Base-by-base conservation (phyloP, 208 protist species). In the Herpetomonas muscarum region DNA sequence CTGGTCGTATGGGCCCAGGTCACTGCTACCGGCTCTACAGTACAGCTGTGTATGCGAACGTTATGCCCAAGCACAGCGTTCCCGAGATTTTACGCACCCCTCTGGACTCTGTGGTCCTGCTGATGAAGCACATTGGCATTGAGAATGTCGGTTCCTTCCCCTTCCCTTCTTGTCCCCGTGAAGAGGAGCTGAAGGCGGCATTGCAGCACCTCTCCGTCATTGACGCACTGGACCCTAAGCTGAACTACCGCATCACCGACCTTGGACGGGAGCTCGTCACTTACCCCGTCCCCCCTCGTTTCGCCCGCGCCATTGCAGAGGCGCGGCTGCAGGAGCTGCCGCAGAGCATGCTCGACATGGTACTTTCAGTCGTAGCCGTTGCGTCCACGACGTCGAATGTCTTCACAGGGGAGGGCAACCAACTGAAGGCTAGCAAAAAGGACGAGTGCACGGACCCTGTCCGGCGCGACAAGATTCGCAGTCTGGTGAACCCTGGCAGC, bases 1-100 rank as follows among this genome's bases (percentile, higher is more conserved):
- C 97, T 15, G 97, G 96, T 30, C 85, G 96, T 71, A 74, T 94
- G 19, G 96, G 87, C 32, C 94, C 97, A 15, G 98, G 98, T 7
- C 97, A 98, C 71, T 98, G 96, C 75, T 99, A 98, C 76, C 95
- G 97, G n/a, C 75, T 99, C 15, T 99, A 98, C 81, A 98, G 96
- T 36, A 97, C 98, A 30, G 74, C 81, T 0, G 96, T 98, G 1
- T 99, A 89, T 76, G 79, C 98, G 3, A 98, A 98, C 62, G 74
- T 98, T 71, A 98, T 99, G 97, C 66, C 90, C n/a, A 85, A 93
- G 56, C 89, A 93, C 44, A 87, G 78, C 21, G 81, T 93, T 32
- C 98, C 98, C 4, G 98, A 99, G 73, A 89, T 97, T 53, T 69
- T 96, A 26, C 72, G 89, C 51, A 93, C 92, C 36, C 89, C 92